phyloP scores from a whole-genome alignment of 1,139 yeast genomes.

The Yamadazyma mexicana region DNA sequence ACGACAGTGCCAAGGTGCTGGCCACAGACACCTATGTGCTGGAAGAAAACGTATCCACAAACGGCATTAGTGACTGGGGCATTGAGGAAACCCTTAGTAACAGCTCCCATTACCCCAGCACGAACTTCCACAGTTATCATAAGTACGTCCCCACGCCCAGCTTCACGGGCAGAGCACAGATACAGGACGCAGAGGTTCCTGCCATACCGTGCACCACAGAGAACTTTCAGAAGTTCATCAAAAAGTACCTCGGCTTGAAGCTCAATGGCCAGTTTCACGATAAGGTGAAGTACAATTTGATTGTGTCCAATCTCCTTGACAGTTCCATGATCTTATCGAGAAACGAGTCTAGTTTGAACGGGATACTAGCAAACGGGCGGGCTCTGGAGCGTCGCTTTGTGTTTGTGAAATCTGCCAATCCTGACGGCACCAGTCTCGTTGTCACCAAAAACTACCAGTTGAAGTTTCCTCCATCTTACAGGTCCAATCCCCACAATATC shows the following conservation, averaged over 20 bases:
- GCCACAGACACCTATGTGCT: neutral
- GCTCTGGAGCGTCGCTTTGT: neutral
- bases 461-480: constrained; percentile 14
- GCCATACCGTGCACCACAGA: constrained; percentile 18
- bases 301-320: constrained; percentile 42
- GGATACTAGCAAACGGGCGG: constrained; percentile 9
- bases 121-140: constrained; percentile 1
- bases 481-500: constrained; percentile 13
- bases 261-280: constrained; percentile 35
- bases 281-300: constrained; percentile 41
- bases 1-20: constrained; percentile 2
- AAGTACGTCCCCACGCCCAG: neutral
- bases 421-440: constrained; percentile 21
- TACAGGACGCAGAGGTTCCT: neutral
- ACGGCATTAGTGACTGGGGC: constrained; percentile 41
- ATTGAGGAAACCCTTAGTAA: constrained; percentile 30
- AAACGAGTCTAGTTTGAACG: constrained; percentile 28
- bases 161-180: neutral
- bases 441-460: constrained; percentile 14
- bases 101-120: constrained; percentile 3
- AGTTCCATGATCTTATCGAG: constrained; percentile 46
- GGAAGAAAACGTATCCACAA: neutral
- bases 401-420: constrained; percentile 13
- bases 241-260: constrained; percentile 27
- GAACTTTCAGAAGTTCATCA: constrained; percentile 27